Evolutionary conservation across 257 asterid genomes (phyloP), one percentile per base, ranked within the genome.

Genomic region (Solanum pinnatisectum): DNA sequence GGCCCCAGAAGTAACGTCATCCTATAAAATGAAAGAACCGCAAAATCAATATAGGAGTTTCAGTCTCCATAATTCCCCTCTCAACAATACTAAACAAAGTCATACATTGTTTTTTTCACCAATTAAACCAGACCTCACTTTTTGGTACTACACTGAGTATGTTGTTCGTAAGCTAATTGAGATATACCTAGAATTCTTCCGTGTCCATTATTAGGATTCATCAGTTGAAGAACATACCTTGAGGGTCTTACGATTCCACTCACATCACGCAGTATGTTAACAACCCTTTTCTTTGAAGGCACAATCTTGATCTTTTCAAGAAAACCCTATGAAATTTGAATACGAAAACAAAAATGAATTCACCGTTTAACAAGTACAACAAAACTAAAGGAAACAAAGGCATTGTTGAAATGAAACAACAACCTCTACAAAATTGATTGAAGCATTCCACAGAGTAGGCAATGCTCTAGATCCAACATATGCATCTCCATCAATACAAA

Each of bases 1-100:
- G 99, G 99, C 68, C 99, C 99, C 46, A 97, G 98, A 91, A 97
- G 98, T 70, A 97, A 93, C n/a, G 99, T 92, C 98, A 94, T 93
- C 97, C 99, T 96, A 87, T 39, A 88, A 68, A 90, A 83, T n/a
- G 20, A 44, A 46, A 78, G 44, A 44, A 78, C 60, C 81, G 12
- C 18, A 84, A 4, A 30, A 91, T 23, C 18, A 88, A 81, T 18
- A 81, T 46, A 1, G 14, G 30, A 81, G 70, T 33, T 49, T 4
- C 23, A 77, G 22, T 36, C 82, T 73, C 46, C 18, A 73, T 35
- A 10, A 73, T 10, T 7, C 32, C 83, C 83, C 2, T 22, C 9
- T 14, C 60, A 42, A 25, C 37, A 56, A 13, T 14, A n/a, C 37
- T 78, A 42, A 78, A 23, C 46, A 40, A 74, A 10, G 83, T 2